Percentiles rank a stretch among this genome's conserved stretches.
phyloP scores from a whole-genome alignment of 2,329 filamentous ascomycete species.

The Fusarium floridanum region DNA sequence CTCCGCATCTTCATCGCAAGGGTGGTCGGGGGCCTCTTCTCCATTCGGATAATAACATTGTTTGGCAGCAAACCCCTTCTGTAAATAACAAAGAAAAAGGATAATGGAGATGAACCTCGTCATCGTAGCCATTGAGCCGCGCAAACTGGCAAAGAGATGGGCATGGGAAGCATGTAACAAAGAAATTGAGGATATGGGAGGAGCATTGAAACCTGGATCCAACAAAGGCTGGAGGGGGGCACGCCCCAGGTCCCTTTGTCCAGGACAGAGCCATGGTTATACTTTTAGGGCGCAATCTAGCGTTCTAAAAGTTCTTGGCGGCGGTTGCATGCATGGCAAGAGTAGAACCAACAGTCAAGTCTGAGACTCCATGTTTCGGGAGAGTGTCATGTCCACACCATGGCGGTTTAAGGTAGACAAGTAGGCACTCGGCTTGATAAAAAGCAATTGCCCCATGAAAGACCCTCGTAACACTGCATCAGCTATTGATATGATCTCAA shows the following conservation, averaged over 20 bases:
- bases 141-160: neutral
- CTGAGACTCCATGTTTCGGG: no score
- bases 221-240: neutral
- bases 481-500: no score
- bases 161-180: neutral
- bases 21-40: conserved; percentile 21
- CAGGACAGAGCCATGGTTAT: neutral
- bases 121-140: no score
- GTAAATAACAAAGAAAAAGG: neutral
- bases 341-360: neutral
- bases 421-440: no score
- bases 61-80: conserved; percentile 12
- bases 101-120: no score
- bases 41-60: conserved; percentile 41
- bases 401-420: no score
- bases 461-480: no score
- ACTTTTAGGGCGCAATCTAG: neutral
- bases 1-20: conserved; percentile 36
- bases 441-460: no score
- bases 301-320: neutral
- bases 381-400: no score
- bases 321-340: neutral
- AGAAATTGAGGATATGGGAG: neutral
- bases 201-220: neutral
- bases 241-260: neutral